Evolutionary conservation across 306 rosid species (phyloP).

Genomic region (Vigna hirtella): DNA sequence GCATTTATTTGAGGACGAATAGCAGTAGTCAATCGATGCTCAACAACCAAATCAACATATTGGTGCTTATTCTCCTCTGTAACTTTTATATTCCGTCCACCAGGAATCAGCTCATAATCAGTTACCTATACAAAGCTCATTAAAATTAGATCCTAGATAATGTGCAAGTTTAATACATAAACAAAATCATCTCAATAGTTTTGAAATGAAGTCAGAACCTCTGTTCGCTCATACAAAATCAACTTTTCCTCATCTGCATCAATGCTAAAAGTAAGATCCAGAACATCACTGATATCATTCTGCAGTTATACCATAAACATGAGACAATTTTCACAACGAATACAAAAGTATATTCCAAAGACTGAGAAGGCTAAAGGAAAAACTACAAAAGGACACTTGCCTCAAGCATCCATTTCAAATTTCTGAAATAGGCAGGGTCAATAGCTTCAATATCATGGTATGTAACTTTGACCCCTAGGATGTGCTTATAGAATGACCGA

Average conservation of each 20-base stretch:
- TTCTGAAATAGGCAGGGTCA: slow-evolving; percentile 89
- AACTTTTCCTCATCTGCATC: slow-evolving; percentile 98
- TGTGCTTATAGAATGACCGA: slow-evolving; percentile 96
- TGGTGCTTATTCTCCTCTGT: slow-evolving; percentile 96
- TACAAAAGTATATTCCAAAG: slow-evolving; percentile 7
- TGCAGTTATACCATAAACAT: slow-evolving; percentile 47
- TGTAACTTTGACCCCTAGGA: slow-evolving; percentile 88
- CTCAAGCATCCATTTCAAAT: slow-evolving; percentile 98
- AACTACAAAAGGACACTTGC: slow-evolving; percentile 46
- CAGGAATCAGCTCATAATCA: slow-evolving; percentile 92
- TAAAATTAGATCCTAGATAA: slow-evolving; percentile 38
- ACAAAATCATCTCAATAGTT: slow-evolving; percentile 32
- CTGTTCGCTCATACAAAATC: slow-evolving; percentile 86
- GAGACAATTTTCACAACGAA: slow-evolving; percentile 36
- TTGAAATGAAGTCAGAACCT: slow-evolving; percentile 55
- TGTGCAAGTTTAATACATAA: background rate
- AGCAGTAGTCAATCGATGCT: slow-evolving; percentile 93
- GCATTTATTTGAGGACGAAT: slow-evolving; percentile 97
- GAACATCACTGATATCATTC: slow-evolving; percentile 85
- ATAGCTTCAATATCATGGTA: slow-evolving; percentile 98
- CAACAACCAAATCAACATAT: slow-evolving; percentile 90
- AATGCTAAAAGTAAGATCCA: slow-evolving; percentile 94
- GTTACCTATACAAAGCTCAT: slow-evolving; percentile 72
- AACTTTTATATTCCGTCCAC: slow-evolving; percentile 92
- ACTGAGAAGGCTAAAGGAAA: background rate